Conservation (phyloP, 75 land plant genomes). For the Selaginella tamariscina region DNA sequence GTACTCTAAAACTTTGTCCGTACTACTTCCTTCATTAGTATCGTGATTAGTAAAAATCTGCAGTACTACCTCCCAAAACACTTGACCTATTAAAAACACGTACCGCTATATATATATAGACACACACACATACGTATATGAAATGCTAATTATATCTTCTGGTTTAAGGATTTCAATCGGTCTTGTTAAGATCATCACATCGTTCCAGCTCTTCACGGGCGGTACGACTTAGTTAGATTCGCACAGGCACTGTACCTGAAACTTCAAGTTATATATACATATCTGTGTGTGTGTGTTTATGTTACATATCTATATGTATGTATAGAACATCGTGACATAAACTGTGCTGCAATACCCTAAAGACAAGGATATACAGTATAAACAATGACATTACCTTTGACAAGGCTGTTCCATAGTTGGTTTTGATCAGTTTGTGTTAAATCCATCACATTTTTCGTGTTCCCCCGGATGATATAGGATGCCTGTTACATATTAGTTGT, state of each 20-base stretch:
- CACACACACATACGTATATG: background rate
- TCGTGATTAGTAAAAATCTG: constrained; percentile 26
- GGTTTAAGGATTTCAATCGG: constrained; percentile 53
- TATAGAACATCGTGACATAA: too few species aligned
- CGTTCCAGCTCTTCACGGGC: constrained; percentile 56
- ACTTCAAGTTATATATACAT: too few species aligned
- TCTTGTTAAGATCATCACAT: constrained; percentile 49
- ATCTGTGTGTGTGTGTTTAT: too few species aligned
- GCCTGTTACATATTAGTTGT: too few species aligned
- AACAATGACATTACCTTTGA: constrained; percentile 40
- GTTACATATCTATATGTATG: too few species aligned
- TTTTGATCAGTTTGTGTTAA: constrained; percentile 77
- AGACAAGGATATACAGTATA: background rate
- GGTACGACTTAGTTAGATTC: constrained; percentile 56
- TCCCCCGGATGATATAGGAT: constrained; percentile 81
- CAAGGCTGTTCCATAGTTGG: constrained; percentile 69
- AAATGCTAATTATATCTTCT: constrained; percentile 36
- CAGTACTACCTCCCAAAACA: constrained; percentile 44
- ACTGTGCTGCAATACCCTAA: constrained; percentile 19
- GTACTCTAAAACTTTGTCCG: background rate
- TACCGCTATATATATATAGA: too few species aligned
- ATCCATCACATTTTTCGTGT: constrained; percentile 82
- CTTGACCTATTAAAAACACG: constrained; percentile 33
- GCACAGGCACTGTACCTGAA: constrained; percentile 59
- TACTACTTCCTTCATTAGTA: background rate